Evolutionary conservation across 768 basidiomycete genomes (phyloP), one percentile per base, ranked within the genome.

Genomic region (Sarcodon sp.): DNA sequence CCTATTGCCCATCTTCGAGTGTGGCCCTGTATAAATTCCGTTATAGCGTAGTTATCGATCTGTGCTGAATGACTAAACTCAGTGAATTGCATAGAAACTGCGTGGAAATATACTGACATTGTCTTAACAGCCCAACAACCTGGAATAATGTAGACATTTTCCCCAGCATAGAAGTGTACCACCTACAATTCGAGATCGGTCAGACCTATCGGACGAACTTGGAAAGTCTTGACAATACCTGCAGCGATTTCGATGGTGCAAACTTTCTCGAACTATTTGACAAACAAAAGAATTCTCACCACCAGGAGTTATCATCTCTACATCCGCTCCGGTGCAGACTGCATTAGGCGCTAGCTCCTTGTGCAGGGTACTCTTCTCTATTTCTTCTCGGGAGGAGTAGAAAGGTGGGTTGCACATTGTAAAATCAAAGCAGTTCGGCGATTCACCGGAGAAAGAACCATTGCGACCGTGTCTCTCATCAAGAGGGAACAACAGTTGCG

Each of bases 371-470:
- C 79, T 80, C 2, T 62, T 58, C 0, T 57, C 53, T 7, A 91
- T 72, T 50, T 98, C 94, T 32, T 80, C 76, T 0, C 61, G 57
- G 49, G 80, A 86, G n/a, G 69, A 60, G 58, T 96, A 98, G 63
- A 99, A 99, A 0, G 94, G 94, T 0, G 94, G 94, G 61, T 98
- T 99, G 65, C 93, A 97, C 80, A 98, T 89, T 0, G 81, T 79
- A 54, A 94, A 90, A 49, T 84, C 77, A 56, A 80, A 78, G 3
- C 76, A 33, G 47, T 50, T 27, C 16, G 27, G 15, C 15, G 18
- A 51, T 18, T 36, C 43, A 9, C 32, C n/a, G 31, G 16, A 48
- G 37, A 39, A 33, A 31, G 54, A 37, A 1, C 39, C 47, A n/a
- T 51, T 36, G 41, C 15, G 6, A 7, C 16, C 48, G 33, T 21